Base-by-base conservation (phyloP, 495 filamentous ascomycete species). In the Trichoderma parareesei region DNA sequence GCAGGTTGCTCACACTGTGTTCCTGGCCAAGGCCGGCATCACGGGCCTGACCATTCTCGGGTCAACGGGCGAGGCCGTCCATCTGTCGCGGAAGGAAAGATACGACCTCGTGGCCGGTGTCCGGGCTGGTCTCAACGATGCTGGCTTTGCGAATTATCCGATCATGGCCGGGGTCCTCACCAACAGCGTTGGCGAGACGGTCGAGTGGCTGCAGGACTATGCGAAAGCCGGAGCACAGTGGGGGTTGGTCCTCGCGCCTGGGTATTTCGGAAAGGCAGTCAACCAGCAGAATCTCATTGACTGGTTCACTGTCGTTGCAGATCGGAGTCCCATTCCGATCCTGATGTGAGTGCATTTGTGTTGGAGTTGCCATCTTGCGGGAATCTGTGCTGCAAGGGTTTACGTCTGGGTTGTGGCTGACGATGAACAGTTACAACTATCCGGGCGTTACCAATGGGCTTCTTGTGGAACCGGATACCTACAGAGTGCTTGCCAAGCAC, bases 121-220 rank as follows among this genome's bases (percentile, higher is more conserved):
- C 2, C 78, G 85, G 35, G 70, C 76, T 60, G 79, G 79, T 18
- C 75, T 88, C 37, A 78, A 83, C 40, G 72, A 73, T 1, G 83
- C 77, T 8, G 87, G 87, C 4, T 88, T 78, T 72, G 75, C 74
- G 18, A 78, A 84, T 67, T 87, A 86, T 63, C 88, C 88, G 0
- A 74, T 90, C 44, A 88, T 90, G 72, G 88, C 87, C 0, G 88
- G 88, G 1, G 87, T 87, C 0, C 77, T 87, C 10, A 82, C 82
- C 0, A 84, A 87, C 65, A 83, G 80, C 42, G 78, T 90, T 63
- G 84, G 82, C 11, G 88, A 88, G 69, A 85, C 84, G 27, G 71
- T 90, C 9, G 75, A 84, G 69, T 78, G 85, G 74, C 71, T 89
- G 63, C 69, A 75, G 27, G 82, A 82, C 60, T 83, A 83, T 10